Evolutionary conservation across 148 eudicot species (phyloP).

Genomic region (Silene uniflora): DNA sequence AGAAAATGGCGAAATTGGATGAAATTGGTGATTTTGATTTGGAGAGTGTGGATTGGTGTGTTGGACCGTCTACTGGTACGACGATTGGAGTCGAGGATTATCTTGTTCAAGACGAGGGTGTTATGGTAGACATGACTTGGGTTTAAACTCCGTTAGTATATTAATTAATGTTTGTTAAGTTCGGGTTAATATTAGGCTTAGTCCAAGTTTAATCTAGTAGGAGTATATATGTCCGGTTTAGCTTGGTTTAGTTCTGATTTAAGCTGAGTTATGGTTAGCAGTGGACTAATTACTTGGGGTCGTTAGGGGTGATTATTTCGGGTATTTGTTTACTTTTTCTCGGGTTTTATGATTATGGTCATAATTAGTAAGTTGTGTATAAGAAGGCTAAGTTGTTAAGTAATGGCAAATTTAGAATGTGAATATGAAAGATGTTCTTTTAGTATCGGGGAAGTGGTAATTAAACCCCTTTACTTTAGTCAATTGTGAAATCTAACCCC

Average conservation of each 20-base stretch:
- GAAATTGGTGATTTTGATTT: slow-evolving; percentile 23
- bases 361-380: not conserved
- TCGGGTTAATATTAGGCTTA: not conserved
- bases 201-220: not conserved
- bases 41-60: not conserved
- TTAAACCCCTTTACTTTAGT: too few relatives aligned
- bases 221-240: not conserved
- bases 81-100: slow-evolving; percentile 17
- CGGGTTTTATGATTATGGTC: not conserved
- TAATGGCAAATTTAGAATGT: too few relatives aligned
- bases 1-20: not conserved
- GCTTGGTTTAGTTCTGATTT: not conserved
- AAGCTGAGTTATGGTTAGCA: not conserved
- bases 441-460: too few relatives aligned
- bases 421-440: too few relatives aligned
- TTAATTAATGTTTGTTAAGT: not conserved
- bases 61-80: not conserved
- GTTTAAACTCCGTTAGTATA: not conserved
- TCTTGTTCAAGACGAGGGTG: slow-evolving; percentile 6
- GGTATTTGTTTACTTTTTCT: not conserved
- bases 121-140: not conserved
- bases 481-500: too few relatives aligned
- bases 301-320: not conserved
- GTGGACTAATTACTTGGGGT: not conserved
- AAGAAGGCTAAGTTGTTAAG: not conserved